These are phyloP conservation scores for Mortierella sp. DNA, from an alignment of 371 early-diverging fungal genomes.

Conservation along the genomic window DNA sequence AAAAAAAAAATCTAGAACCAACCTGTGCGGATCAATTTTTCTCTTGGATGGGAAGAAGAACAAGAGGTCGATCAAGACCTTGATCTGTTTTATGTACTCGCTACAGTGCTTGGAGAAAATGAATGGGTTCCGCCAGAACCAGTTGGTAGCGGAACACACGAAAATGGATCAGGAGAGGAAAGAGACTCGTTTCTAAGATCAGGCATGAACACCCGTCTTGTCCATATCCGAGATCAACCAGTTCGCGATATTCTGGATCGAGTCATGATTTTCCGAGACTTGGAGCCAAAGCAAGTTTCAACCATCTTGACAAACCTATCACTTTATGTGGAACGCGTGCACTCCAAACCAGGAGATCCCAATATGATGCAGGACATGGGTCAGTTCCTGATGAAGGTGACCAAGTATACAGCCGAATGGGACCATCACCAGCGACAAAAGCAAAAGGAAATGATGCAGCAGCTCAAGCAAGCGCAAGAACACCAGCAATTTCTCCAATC, in stretches of 20 bases:
- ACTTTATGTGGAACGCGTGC: constrained; percentile 65
- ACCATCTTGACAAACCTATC: constrained; percentile 65
- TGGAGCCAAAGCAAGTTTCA: constrained; percentile 66
- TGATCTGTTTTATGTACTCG: constrained; percentile 67
- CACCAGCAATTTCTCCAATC: constrained; percentile 10
- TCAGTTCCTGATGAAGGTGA: constrained; percentile 44
- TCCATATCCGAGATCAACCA: constrained; percentile 69
- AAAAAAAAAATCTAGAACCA: constrained; percentile 52
- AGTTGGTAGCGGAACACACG: constrained; percentile 26
- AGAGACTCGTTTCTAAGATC: not conserved
- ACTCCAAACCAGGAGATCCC: constrained; percentile 50
- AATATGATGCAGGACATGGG: constrained; percentile 38
- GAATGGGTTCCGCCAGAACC: constrained; percentile 65
- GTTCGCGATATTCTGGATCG: constrained; percentile 70
- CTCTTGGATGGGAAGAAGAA: constrained; percentile 22
- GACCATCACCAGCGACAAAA: constrained; percentile 39
- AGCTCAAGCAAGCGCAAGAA: constrained; percentile 7
- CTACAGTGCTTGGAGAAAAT: constrained; percentile 64
- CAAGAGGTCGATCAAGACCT: constrained; percentile 54
- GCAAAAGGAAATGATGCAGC: constrained; percentile 24
- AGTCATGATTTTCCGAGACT: constrained; percentile 61
- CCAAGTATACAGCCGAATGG: constrained; percentile 51
- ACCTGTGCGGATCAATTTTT: constrained; percentile 46
- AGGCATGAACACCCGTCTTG: constrained; percentile 38
- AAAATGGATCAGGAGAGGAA: not conserved